Percentiles rank a stretch among this genome's conserved stretches.
phyloP scores from a whole-genome alignment of 306 rosid genomes.

The Coriaria nepalensis region DNA sequence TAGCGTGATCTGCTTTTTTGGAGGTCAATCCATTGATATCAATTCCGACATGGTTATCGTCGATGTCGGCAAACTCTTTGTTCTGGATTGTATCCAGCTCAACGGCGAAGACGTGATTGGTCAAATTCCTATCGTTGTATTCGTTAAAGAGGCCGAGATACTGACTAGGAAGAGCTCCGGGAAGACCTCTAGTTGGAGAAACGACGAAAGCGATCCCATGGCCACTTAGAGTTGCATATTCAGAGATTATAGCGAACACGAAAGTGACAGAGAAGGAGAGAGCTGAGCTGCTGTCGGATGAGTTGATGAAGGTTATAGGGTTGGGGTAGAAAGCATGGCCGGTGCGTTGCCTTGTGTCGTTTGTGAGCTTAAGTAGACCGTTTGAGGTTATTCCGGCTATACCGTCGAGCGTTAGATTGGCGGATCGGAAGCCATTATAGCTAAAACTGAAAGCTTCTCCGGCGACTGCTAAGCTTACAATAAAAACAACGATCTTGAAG shows the following conservation, averaged over 20 bases:
- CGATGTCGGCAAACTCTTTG: conserved; percentile 9
- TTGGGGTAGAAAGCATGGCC: conserved; percentile 40
- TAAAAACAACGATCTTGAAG: no score
- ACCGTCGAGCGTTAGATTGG: conserved; percentile 30
- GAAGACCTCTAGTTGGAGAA: conserved; percentile 14
- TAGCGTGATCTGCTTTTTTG: background rate
- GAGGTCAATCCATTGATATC: conserved; percentile 21
- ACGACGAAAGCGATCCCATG: conserved; percentile 21
- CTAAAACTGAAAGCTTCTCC: conserved; percentile 22
- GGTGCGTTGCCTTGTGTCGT: conserved; percentile 24
- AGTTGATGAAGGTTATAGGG: conserved; percentile 33
- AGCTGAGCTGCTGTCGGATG: conserved; percentile 14
- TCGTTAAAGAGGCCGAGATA: conserved; percentile 19
- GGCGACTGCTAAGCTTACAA: conserved; percentile 13
- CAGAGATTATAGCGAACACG: conserved; percentile 15
- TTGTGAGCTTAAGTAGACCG: conserved; percentile 48
- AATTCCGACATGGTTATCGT: conserved; percentile 21
- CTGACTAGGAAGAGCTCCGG: conserved; percentile 4
- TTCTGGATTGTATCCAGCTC: conserved; percentile 17
- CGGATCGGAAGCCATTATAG: conserved; percentile 36
- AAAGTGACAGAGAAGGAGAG: conserved; percentile 19
- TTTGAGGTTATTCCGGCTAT: conserved; percentile 20
- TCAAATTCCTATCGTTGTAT: background rate
- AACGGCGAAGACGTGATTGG: conserved; percentile 23
- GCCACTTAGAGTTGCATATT: conserved; percentile 5